These are phyloP conservation scores for Yamadazyma atmosphaerica DNA, from an alignment of 1,139 yeast species.

Conservation along the genomic window DNA sequence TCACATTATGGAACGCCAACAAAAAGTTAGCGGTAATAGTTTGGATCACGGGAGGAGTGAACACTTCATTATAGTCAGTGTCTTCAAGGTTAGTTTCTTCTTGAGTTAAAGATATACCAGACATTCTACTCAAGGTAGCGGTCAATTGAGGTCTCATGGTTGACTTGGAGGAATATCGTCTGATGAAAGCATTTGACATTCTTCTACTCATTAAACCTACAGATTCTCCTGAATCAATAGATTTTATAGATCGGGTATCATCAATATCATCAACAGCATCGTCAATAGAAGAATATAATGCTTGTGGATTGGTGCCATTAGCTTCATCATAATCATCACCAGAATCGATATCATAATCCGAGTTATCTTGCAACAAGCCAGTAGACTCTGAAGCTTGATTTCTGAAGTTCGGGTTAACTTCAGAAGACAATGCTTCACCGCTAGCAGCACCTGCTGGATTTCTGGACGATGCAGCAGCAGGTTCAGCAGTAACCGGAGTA, in stretches of 20 bases:
- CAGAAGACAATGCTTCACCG: not conserved
- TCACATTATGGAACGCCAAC: constrained; percentile 44
- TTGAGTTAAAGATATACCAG: constrained; percentile 13
- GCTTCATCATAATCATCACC: constrained; percentile 5
- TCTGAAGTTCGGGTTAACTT: not conserved
- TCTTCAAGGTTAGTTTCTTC: constrained; percentile 12
- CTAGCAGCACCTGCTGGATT: not conserved
- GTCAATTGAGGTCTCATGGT: constrained; percentile 12
- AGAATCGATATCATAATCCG: constrained; percentile 6
- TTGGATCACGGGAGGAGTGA: constrained; percentile 15
- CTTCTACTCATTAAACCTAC: constrained; percentile 34
- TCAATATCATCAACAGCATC: constrained; percentile 13
- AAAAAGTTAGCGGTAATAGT: constrained; percentile 14
- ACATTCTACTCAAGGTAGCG: constrained; percentile 14
- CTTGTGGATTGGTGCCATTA: constrained; percentile 12
- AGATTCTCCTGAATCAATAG: constrained; percentile 20
- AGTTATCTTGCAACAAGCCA: constrained; percentile 4
- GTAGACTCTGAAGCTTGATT: not conserved
- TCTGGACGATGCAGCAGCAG: not conserved
- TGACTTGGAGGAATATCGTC: constrained; percentile 39
- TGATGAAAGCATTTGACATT: constrained; percentile 37
- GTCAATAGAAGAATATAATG: constrained; percentile 11
- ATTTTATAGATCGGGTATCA: constrained; percentile 2
- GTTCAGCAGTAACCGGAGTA: not conserved
- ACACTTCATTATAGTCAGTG: constrained; percentile 10